Percentiles rank a stretch among this genome's conserved stretches.
Conservation (phyloP, 768 basidiomycete species). For the Omphalotus guepiniiformis region DNA sequence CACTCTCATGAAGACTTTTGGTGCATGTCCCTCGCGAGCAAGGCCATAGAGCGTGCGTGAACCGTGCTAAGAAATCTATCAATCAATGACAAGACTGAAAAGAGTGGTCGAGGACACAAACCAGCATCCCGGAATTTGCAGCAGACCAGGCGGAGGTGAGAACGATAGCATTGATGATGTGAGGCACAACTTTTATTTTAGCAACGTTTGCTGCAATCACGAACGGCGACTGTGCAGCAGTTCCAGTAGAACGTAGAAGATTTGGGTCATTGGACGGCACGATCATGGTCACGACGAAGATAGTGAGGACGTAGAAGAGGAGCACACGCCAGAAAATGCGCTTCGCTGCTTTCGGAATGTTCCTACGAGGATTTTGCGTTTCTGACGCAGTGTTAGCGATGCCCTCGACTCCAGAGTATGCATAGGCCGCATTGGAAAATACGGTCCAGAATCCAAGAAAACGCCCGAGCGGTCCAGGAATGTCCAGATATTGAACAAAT, state of each 20-base stretch:
- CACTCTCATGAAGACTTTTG: slow-evolving; percentile 37
- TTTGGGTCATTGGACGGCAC: slow-evolving; percentile 55
- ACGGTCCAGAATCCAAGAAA: slow-evolving; percentile 47
- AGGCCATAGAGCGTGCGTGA: slow-evolving; percentile 52
- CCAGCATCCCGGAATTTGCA: slow-evolving; percentile 42
- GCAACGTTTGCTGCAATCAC: slow-evolving; percentile 64
- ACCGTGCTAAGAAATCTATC: slow-evolving; percentile 33
- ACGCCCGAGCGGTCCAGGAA: slow-evolving; percentile 25
- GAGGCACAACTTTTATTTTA: slow-evolving; percentile 61
- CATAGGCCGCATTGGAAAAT: slow-evolving; percentile 43
- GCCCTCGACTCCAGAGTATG: slow-evolving; percentile 59
- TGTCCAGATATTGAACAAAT: slow-evolving; percentile 11
- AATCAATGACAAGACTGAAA: background rate
- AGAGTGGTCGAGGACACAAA: slow-evolving; percentile 27
- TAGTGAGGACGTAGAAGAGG: slow-evolving; percentile 46
- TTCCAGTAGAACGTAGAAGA: slow-evolving; percentile 20
- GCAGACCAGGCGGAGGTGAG: slow-evolving; percentile 73
- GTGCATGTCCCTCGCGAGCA: slow-evolving; percentile 48
- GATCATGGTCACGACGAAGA: slow-evolving; percentile 62
- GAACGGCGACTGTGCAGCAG: slow-evolving; percentile 63
- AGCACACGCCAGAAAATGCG: slow-evolving; percentile 42
- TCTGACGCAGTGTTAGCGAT: slow-evolving; percentile 45
- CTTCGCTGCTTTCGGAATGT: slow-evolving; percentile 61
- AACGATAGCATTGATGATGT: slow-evolving; percentile 69
- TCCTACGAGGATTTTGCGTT: slow-evolving; percentile 57